Evolutionary conservation across 2,329 filamentous ascomycete species (phyloP), one percentile per base, ranked within the genome.

Genomic region (Teratosphaeria pseudoeucalypti): DNA sequence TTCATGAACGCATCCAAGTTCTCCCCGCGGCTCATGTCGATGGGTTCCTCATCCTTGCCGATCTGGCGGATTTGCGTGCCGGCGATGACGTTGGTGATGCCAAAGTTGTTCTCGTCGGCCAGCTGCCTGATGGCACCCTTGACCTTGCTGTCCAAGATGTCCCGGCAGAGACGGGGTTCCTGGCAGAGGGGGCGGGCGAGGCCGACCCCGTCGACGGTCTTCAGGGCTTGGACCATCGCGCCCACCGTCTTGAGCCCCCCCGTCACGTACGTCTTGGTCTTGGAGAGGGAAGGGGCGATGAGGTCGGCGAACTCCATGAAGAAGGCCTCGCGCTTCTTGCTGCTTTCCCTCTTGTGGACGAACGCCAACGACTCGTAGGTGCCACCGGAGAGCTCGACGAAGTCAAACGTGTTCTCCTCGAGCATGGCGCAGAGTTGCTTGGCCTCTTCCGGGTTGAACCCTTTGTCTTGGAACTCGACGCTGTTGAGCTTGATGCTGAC

Each of bases 321-420:
- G 75, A 83, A 85, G 1, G 65, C 65, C 54, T 72, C 70, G 3
- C 72, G 66, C 71, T 80, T 79, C 70, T 76, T 76, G 12, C 81
- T 84, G 16, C 75, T 79, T 52, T 85, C 82, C 55, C 77, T 74
- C 70, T 78, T 75, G 67, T 83, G 79, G 16, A 56, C 65, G 62
- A 84, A 82, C 0, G 76, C 81, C 0, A 81, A 67, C 19, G 74
- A 70, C 70, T 86, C 79, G 65, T 84, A 85, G 0, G 82, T 86
- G 7, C 84, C 84, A 12, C 84, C 83, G 0, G 76, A 80, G 0
- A 86, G 74, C 71, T 85, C 83, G 12, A 85, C 81, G 64, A 83
- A 81, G 68, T 83, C 77, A 57, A 83, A 82, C 7, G 69, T 70
- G 60, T 79, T 76, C 55, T 74, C 67, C 67, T 84, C 80, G 1